Percentiles rank a stretch among this genome's conserved stretches.
phyloP scores from a whole-genome alignment of 108 stramenopile genomes.

The Fragilariopsis cylindrus region DNA sequence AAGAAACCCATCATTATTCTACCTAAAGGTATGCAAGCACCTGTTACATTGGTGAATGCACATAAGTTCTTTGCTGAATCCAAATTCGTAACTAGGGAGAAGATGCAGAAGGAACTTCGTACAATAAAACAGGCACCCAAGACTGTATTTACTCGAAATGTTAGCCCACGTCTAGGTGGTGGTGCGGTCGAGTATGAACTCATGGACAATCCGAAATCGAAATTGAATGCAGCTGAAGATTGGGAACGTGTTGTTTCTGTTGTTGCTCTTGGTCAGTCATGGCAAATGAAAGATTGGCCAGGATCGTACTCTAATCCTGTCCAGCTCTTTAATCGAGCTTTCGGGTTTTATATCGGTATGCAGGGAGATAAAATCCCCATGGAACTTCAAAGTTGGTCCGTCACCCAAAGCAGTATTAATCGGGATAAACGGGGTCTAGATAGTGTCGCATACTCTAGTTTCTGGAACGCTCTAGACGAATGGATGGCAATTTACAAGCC shows the following conservation, averaged over 20 bases:
- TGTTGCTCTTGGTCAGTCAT: conserved; percentile 85
- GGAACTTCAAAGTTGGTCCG: conserved; percentile 75
- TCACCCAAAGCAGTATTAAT: conserved; percentile 56
- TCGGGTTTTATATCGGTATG: conserved; percentile 81
- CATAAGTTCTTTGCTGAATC: conserved; percentile 88
- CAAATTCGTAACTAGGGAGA: conserved; percentile 66
- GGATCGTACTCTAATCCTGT: conserved; percentile 69
- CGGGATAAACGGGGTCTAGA: conserved; percentile 87
- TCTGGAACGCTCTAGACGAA: conserved; percentile 89
- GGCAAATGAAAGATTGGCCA: conserved; percentile 98
- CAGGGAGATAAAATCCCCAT: conserved; percentile 70
- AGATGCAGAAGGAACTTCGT: conserved; percentile 55
- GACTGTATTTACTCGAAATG: conserved; percentile 46
- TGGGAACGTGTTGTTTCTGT: conserved; percentile 96
- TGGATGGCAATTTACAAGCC: conserved; percentile 81
- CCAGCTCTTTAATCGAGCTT: conserved; percentile 66
- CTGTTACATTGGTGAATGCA: conserved; percentile 88
- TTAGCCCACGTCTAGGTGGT: conserved; percentile 58
- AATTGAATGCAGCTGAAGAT: conserved; percentile 58
- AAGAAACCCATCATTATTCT: conserved; percentile 92
- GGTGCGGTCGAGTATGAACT: conserved; percentile 81
- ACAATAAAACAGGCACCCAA: conserved; percentile 5
- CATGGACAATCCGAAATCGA: conserved; percentile 86
- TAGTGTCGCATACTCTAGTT: conserved; percentile 70
- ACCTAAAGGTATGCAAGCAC: conserved; percentile 90